phyloP scores from a whole-genome alignment of 176 grass and related monocot species.

The Carex myosuroides region DNA sequence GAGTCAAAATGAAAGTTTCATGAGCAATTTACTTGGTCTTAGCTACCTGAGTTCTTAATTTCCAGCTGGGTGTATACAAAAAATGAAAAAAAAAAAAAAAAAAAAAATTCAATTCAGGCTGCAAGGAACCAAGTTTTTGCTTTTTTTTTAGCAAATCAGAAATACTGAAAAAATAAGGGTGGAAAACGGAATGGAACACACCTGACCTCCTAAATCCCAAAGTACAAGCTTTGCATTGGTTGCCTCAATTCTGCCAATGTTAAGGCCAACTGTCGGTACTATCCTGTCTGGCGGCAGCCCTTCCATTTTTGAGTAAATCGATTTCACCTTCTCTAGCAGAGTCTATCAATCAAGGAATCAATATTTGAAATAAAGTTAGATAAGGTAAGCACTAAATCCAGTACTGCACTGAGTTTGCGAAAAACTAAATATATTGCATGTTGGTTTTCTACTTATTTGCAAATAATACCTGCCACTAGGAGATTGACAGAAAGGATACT shows the following conservation, averaged over 20 bases:
- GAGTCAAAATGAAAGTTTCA: neutral
- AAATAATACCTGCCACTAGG: neutral
- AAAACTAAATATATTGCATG: neutral
- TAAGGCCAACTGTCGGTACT: conserved; percentile 93
- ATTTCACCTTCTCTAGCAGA: conserved; percentile 96
- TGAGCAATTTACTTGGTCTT: neutral
- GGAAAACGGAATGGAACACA: conserved; percentile 25
- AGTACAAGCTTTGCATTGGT: conserved; percentile 85
- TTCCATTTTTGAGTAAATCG: conserved; percentile 63
- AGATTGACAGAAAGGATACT: neutral
- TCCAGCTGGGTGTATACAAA: neutral
- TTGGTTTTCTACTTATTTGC: neutral
- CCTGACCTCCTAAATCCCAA: conserved; percentile 99
- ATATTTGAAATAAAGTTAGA: neutral
- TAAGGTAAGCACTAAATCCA: neutral
- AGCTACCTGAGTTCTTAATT: neutral
- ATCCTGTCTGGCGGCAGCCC: conserved; percentile 78
- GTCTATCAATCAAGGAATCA: conserved; percentile 35
- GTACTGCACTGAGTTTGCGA: neutral
- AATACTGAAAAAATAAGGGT: neutral
- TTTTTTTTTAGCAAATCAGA: neutral
- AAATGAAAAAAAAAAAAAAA: no score
- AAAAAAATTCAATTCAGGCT: neutral
- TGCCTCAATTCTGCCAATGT: conserved; percentile 92
- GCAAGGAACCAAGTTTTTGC: neutral